Percentiles rank a stretch among this genome's conserved stretches.
These are phyloP conservation scores for Wickerhamomyces rabaulensis DNA, from an alignment of 805 yeast species.

Conservation along the genomic window DNA sequence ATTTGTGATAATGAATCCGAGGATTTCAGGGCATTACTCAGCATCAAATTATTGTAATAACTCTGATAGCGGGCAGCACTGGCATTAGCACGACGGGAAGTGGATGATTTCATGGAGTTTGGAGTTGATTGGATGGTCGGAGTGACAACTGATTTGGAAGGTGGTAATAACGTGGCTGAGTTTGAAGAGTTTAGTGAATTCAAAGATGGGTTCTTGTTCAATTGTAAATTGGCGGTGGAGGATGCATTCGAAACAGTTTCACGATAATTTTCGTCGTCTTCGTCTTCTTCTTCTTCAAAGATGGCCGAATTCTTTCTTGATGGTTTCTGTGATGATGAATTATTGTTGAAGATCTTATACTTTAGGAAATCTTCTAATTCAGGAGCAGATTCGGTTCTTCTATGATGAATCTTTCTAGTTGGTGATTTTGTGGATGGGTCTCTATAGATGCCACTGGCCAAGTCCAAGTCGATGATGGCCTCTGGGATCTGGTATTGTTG, in stretches of 20 bases:
- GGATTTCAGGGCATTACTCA: constrained; percentile 41
- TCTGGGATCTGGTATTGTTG: constrained; percentile 36
- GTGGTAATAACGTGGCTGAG: constrained; percentile 7
- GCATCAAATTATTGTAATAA: constrained; percentile 38
- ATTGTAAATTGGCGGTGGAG: constrained; percentile 5
- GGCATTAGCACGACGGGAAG: constrained; percentile 28
- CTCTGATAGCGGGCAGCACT: constrained; percentile 46
- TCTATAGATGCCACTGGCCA: constrained; percentile 37
- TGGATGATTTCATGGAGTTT: constrained; percentile 21
- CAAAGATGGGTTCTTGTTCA: constrained; percentile 17
- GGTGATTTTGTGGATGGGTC: constrained; percentile 20
- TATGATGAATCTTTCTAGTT: constrained; percentile 32
- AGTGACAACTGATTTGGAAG: constrained; percentile 1
- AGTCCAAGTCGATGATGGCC: constrained; percentile 53
- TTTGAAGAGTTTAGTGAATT: constrained; percentile 12
- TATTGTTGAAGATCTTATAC: constrained; percentile 11
- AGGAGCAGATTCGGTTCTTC: constrained; percentile 55
- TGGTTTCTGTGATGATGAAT: constrained; percentile 5
- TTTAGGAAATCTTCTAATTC: constrained; percentile 35
- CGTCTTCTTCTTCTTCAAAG: constrained; percentile 30
- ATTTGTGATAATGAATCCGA: constrained; percentile 26
- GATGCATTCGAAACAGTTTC: constrained; percentile 17
- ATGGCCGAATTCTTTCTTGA: constrained; percentile 25
- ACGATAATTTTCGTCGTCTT: constrained; percentile 17
- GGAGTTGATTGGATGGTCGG: constrained; percentile 21